phyloP scores from a whole-genome alignment of 768 basidiomycete species.

The Lactifluus hygrophoroides region DNA sequence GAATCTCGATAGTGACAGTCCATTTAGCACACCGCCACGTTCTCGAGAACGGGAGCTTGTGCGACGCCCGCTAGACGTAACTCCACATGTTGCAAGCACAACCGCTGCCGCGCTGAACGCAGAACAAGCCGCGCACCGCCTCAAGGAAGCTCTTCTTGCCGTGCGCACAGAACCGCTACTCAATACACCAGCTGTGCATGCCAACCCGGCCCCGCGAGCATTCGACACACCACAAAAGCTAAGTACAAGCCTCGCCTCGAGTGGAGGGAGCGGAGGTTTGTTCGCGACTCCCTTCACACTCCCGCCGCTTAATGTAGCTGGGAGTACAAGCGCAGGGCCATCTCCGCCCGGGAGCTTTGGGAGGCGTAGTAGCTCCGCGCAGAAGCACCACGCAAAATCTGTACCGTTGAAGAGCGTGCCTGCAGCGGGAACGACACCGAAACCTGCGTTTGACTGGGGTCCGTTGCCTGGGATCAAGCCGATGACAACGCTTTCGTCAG shows the following conservation, averaged over 20 bases:
- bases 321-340: not conserved
- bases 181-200: slow-evolving; percentile 42
- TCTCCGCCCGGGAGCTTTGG: slow-evolving; percentile 7
- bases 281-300: slow-evolving; percentile 6
- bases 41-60: slow-evolving; percentile 6
- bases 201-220: slow-evolving; percentile 26
- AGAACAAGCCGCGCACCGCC: slow-evolving; percentile 59
- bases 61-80: slow-evolving; percentile 27
- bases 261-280: not conserved
- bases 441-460: slow-evolving; percentile 49
- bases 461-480: slow-evolving; percentile 36
- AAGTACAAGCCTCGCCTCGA: not conserved
- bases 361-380: slow-evolving; percentile 2
- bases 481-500: slow-evolving; percentile 14
- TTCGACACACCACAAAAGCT: slow-evolving; percentile 14
- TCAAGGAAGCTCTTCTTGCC: slow-evolving; percentile 59
- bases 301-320: not conserved
- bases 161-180: slow-evolving; percentile 57
- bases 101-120: slow-evolving; percentile 79
- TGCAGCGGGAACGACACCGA: slow-evolving; percentile 6
- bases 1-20: slow-evolving; percentile 33
- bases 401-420: slow-evolving; percentile 27
- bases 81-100: slow-evolving; percentile 59
- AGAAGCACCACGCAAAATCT: slow-evolving; percentile 31
- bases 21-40: slow-evolving; percentile 25